These are phyloP conservation scores for Tilletiaria anomala DNA, from an alignment of 1,284 basidiomycete genomes.

Conservation along the genomic window DNA sequence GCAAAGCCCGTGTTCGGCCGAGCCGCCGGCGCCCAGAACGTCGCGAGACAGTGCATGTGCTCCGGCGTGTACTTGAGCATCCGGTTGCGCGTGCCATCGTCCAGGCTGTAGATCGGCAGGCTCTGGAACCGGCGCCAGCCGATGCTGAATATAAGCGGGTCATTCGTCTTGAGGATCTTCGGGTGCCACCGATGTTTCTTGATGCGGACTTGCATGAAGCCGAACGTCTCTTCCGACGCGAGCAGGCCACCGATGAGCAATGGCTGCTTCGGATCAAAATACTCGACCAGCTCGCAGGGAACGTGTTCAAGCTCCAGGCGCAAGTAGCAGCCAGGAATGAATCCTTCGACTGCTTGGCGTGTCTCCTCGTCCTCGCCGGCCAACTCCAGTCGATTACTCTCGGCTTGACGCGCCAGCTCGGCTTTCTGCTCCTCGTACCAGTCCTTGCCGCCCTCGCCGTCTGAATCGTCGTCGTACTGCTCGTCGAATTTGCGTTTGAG, in stretches of 20 bases:
- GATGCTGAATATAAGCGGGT: constrained; percentile 84
- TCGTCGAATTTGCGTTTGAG: constrained; percentile 92
- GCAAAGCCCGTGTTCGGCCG: constrained; percentile 72
- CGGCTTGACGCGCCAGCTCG: constrained; percentile 70
- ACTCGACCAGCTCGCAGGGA: constrained; percentile 78
- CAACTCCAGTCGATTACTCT: constrained; percentile 76
- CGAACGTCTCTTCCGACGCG: constrained; percentile 61
- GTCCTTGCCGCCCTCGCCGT: constrained; percentile 42
- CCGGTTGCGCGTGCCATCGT: constrained; percentile 70
- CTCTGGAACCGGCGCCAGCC: constrained; percentile 95
- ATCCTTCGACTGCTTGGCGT: constrained; percentile 74
- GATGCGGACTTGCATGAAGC: constrained; percentile 70
- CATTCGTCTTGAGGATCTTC: constrained; percentile 88
- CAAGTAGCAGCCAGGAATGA: constrained; percentile 80
- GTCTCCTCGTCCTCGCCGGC: constrained; percentile 61
- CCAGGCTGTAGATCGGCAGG: constrained; percentile 84
- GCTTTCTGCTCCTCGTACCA: constrained; percentile 59
- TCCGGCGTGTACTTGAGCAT: constrained; percentile 99
- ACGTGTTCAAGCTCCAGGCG: constrained; percentile 73
- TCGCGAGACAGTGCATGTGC: constrained; percentile 97
- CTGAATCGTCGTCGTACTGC: constrained; percentile 85
- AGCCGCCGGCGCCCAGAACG: constrained; percentile 48
- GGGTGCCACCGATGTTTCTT: constrained; percentile 89
- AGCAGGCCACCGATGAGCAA: constrained; percentile 87
- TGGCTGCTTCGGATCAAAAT: constrained; percentile 83